Conservation (phyloP, 1,284 basidiomycete species). For the Ceratorhiza oryzae-sativae region DNA sequence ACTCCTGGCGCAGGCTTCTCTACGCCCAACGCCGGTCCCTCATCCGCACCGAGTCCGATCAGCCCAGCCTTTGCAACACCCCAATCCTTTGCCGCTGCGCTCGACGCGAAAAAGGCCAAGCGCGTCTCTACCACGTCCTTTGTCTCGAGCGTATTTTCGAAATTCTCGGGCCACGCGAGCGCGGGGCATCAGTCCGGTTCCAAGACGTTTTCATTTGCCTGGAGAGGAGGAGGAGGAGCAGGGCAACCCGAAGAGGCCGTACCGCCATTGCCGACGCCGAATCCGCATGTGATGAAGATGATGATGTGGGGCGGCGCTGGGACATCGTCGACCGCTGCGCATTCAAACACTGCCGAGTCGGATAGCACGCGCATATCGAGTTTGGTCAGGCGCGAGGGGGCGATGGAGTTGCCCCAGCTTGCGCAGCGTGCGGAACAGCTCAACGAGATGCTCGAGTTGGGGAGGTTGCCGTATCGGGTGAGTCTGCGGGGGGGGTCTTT, state of each 20-base stretch:
- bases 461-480: constrained; percentile 58
- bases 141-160: constrained; percentile 31
- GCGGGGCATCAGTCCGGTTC: constrained; percentile 7
- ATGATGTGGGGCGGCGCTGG: not conserved
- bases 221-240: not conserved
- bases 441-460: constrained; percentile 59
- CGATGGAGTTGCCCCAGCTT: constrained; percentile 60
- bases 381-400: constrained; percentile 51
- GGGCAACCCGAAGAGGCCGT: not conserved
- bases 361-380: not conserved
- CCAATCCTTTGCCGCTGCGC: no score
- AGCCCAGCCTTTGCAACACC: no score
- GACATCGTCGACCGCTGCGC: not conserved
- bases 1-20: not conserved
- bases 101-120: constrained; percentile 6
- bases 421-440: constrained; percentile 60
- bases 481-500: no score
- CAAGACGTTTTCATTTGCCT: constrained; percentile 12
- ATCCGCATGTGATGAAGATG: constrained; percentile 7
- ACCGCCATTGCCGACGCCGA: constrained; percentile 13
- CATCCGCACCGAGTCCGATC: no score
- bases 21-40: not conserved
- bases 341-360: not conserved
- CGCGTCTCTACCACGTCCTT: constrained; percentile 3
- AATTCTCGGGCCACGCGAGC: constrained; percentile 23